Evolutionary conservation across 164 flowering plant species (phyloP), one percentile per base, ranked within the genome.

Genomic region (Stephania yunnanensis): DNA sequence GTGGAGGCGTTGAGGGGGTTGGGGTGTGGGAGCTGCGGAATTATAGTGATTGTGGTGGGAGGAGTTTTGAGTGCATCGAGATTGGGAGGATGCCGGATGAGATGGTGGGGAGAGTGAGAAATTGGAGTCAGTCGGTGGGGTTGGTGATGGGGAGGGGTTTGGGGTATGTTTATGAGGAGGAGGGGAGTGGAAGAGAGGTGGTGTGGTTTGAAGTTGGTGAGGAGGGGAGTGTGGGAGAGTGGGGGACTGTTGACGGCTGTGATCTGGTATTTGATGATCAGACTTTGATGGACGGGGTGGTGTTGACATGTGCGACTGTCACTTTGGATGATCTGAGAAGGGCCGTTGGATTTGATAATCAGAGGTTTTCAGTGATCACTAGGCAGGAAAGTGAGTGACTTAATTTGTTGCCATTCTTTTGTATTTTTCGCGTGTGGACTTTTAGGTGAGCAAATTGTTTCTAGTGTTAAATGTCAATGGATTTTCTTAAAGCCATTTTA

Each of bases 1-100:
- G 74, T 15, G 72, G 25, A 25, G 25, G 4, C 4, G 4, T 85
- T 6, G 75, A 55, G 19, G 68, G 81, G 9, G 69, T 92, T 29
- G 84, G 86, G 75, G 7, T 94, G 6, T 92, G 87, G 87, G 87
- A 89, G 76, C 84, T 90, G 68, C 72, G 25, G 85, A 80, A 36
- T 36, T 4, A 36, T 36, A 0, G 3, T 36, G 42, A 36, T 36
- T 36, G 3, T 36, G 42, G 42, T 4, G 42, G 42, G 42, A 36
- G 42, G 7, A 53, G 75, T 1, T 68, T 71, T 1, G 82, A 79
- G 2, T 72, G 75, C 4, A 74, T 69, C 5, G 80, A 79, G 79
- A 85, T 87, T 0, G 88, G 91, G 0, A 85, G 80, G 68, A 85
- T 89, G 89, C 95, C 95, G 20, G 0, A 15, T 72, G 79, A 25